Evolutionary conservation across 2,329 filamentous ascomycete species (phyloP), one percentile per base, ranked within the genome.

Genomic region (Diaporthe helianthi): DNA sequence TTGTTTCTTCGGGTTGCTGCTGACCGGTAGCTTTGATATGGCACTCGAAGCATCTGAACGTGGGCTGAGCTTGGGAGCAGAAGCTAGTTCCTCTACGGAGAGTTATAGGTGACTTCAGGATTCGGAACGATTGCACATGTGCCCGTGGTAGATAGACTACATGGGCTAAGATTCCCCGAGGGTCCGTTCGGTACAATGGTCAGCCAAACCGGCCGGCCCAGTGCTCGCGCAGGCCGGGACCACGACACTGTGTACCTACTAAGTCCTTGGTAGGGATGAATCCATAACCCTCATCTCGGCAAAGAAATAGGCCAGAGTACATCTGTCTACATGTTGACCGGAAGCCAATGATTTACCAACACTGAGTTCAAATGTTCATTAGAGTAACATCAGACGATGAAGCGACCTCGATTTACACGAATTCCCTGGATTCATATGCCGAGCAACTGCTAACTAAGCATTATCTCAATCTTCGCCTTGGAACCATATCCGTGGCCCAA

Each of bases 381-480:
- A 6, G 26, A 61, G 55, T 5, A 46, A 44, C 10, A 22, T 12
- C 9, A 26, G 33, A 41, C 6, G 15, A 15, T 22, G 7, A n/a
- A 22, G 17, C 12, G 7, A 6, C 13, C 29, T 61, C 6, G 1
- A 33, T 47, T 41, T 33, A 22, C 58, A 47, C 58, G 24, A 47
- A 47, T 36, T 47, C 19, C 8, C 26, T 61, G 26, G 41, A 61
- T 61, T 61, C 38, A 46, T 66, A 29, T 36, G 49, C 38, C 49
- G 44, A 55, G 51, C 64, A 66, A 54, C 51, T 55, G 55, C 51
- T 36, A 66, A 65, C 24, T 66, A 66, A 33, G n/a, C n/a, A 66
- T 66, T 55, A 66, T 66, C 36, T 46, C 58, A 41, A 46, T 47
- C 49, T 54, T 55, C n/a, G 26, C 49, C 51, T 36, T 29, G 51